Percentiles rank a stretch among this genome's conserved stretches.
phyloP scores from a whole-genome alignment of 768 basidiomycete species.

The Chlorophyllum brunneum region DNA sequence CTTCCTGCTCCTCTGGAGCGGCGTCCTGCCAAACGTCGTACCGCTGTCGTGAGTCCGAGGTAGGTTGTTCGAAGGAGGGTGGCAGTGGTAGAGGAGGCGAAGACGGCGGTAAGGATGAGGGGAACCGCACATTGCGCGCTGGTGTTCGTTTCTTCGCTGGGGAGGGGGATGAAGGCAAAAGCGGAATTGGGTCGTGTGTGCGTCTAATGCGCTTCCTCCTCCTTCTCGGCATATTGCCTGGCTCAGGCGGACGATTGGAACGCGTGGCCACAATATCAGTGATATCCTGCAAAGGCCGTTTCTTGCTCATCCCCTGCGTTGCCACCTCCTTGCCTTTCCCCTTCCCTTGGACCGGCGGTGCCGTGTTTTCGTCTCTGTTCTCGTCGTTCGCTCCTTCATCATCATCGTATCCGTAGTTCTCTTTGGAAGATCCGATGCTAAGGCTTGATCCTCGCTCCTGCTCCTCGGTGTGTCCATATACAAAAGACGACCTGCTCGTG shows the following conservation, averaged over 20 bases:
- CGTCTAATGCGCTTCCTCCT: slow-evolving; percentile 1
- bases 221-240: not conserved
- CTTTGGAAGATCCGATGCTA: slow-evolving; percentile 14
- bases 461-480: slow-evolving; percentile 15
- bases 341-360: slow-evolving; percentile 14
- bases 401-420: slow-evolving; percentile 7
- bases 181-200: slow-evolving; percentile 2
- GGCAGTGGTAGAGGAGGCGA: slow-evolving; percentile 30
- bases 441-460: slow-evolving; percentile 18
- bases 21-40: slow-evolving; percentile 21
- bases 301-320: slow-evolving; percentile 20
- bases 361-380: not conserved
- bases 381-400: slow-evolving; percentile 1
- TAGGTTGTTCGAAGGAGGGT: slow-evolving; percentile 6
- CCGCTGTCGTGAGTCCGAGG: not conserved
- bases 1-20: slow-evolving; percentile 7
- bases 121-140: slow-evolving; percentile 8
- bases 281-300: slow-evolving; percentile 31
- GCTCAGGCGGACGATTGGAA: not conserved
- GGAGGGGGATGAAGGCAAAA: not conserved
- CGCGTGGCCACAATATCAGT: slow-evolving; percentile 16
- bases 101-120: slow-evolving; percentile 32
- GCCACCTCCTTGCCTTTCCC: slow-evolving; percentile 21
- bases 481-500: slow-evolving; percentile 9
- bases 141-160: not conserved